Percentiles rank a stretch among this genome's conserved stretches.
Evolutionary conservation across 169 alveolate species (phyloP).

Genomic region (Plasmodium berghei): DNA sequence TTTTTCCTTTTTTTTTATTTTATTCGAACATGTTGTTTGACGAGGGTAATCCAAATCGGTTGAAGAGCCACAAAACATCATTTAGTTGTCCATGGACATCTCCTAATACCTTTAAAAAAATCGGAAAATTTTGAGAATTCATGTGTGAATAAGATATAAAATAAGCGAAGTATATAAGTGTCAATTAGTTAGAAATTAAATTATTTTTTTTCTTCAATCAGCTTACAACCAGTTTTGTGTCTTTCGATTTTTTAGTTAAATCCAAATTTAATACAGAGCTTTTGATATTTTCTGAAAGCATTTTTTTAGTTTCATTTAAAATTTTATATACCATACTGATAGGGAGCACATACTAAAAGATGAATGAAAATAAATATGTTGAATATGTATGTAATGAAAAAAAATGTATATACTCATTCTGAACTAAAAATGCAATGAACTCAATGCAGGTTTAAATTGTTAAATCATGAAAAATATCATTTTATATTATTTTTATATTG

Average conservation of each 20-base stretch:
- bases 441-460: too few relatives aligned
- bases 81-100: constrained; percentile 94
- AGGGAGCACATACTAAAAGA: constrained; percentile 28
- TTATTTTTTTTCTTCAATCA: background rate
- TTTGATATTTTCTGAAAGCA: constrained; percentile 62
- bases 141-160: background rate
- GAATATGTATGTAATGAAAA: background rate
- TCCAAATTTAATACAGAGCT: constrained; percentile 53
- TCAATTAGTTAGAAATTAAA: too few relatives aligned
- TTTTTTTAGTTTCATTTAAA: constrained; percentile 29
- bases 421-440: background rate
- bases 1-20: too few relatives aligned
- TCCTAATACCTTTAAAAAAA: constrained; percentile 85
- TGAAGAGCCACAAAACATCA: constrained; percentile 92
- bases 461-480: too few relatives aligned
- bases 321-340: constrained; percentile 25
- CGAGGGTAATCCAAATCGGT: constrained; percentile 92
- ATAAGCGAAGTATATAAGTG: background rate
- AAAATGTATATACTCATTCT: background rate
- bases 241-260: constrained; percentile 35
- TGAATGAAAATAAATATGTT: too few relatives aligned
- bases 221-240: constrained; percentile 51
- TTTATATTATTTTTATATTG: too few relatives aligned
- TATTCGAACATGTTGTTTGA: constrained; percentile 82
- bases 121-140: background rate